Base-by-base conservation (phyloP, 371 early-diverging fungal species). In the Mucor saturninus region DNA sequence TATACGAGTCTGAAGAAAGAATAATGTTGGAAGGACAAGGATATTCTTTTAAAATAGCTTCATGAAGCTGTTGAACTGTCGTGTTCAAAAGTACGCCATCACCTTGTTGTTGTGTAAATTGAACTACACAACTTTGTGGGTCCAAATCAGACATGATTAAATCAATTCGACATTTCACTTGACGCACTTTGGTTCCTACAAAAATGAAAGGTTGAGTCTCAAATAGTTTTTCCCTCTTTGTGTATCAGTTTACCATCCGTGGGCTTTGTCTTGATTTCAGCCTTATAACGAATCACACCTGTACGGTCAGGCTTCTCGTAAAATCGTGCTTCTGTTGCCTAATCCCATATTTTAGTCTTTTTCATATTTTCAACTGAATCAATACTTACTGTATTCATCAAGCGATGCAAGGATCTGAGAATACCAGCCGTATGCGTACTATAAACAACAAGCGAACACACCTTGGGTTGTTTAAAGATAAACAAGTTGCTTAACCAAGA, bases 381-480 rank as follows among this genome's bases (percentile, higher is more conserved):
- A 64, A 0, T 38, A 35, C 39, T 58, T 61, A 73, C 73, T 65
- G 68, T 65, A 51, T 74, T 74, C 69, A 76, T 67, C 26, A 61
- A 51, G 11, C 62, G 62, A 59, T 76, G 76, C 21, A 79, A 56
- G 5, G 68, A 64, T 15, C 64, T 65, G 4, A 79, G 54, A 38
- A 74, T 65, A 11, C 62, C 57, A 4, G 65, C 65, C 5, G 65
- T 71, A 26, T 76, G 58, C 3, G 71, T 67, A 13, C 71, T 67
- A 39, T 72, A 67, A n/a, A 79, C 66, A 14, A 70, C 63, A 40
- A 79, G 50, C 3, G 72, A 69, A 51, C 80, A 76, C 11, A 77
- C 71, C 38, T 81, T 81, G 14, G 81, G 81, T 26, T 81, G 78
- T 56, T 81, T 81, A 40, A 81, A 78, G 56, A 76, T 69, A 68